Evolutionary conservation across 768 basidiomycete genomes (phyloP), one percentile per base, ranked within the genome.

Genomic region (Ramaria sp.): DNA sequence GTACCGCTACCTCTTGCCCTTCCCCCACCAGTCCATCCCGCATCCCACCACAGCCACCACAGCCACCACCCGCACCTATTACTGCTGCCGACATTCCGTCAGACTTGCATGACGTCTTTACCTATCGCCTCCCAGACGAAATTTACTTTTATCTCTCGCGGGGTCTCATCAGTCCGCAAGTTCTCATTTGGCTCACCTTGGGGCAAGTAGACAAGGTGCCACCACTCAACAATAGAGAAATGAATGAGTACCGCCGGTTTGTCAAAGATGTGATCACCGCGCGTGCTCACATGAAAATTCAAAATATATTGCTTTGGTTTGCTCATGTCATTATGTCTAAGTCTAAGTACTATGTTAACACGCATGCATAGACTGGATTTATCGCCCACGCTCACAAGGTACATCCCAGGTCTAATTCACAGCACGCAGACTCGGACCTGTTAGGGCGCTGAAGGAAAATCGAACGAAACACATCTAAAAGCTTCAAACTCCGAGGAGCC

Each of bases 251-350:
- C 68, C 85, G 83, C 63, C 82, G 93, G 20, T 99, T 95, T 68
- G 80, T 97, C 61, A 94, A 93, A 74, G 94, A 97, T 70, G 88
- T 92, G 34, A 86, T 98, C 56, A 97, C 94, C 0, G 95, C n/a
- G n/a, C n/a, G n/a, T n/a, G n/a, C n/a, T n/a, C n/a, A n/a, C n/a
- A n/a, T n/a, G n/a, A n/a, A n/a, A n/a, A n/a, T n/a, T n/a, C n/a
- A n/a, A n/a, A n/a, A n/a, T n/a, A n/a, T n/a, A n/a, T n/a, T n/a
- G n/a, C n/a, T n/a, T n/a, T n/a, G n/a, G n/a, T n/a, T n/a, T n/a
- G n/a, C n/a, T n/a, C n/a, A n/a, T n/a, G n/a, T n/a, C n/a, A n/a
- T n/a, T n/a, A n/a, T n/a, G n/a, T n/a, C n/a, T n/a, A n/a, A n/a
- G n/a, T n/a, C n/a, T n/a, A n/a, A n/a, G n/a, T n/a, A n/a, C n/a